A percentile compares a stretch with the other conserved stretches of the same genome.
These are phyloP conservation scores for Clitopilus hobsonii DNA, from an alignment of 768 basidiomycete species.

Conservation along the genomic window DNA sequence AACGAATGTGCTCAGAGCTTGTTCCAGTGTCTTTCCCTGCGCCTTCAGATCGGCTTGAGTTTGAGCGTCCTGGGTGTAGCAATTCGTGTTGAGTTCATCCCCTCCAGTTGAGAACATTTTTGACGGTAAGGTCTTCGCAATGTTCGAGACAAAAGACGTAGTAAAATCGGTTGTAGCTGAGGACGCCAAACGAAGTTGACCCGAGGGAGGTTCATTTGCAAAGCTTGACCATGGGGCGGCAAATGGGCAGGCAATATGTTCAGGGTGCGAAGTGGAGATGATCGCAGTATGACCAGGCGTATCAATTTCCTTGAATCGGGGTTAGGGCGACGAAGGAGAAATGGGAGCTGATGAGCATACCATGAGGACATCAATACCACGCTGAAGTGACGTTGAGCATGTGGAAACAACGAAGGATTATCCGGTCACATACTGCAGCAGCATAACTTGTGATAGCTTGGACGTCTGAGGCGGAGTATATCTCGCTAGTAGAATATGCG, in stretches of 20 bases:
- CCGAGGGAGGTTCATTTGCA: conserved; percentile 75
- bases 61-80: conserved; percentile 57
- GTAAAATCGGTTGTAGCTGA: conserved; percentile 58
- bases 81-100: conserved; percentile 69
- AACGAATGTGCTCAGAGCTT: conserved; percentile 62
- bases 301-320: conserved; percentile 65
- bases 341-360: conserved; percentile 26
- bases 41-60: conserved; percentile 52
- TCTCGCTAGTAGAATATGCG: conserved; percentile 55
- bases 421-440: conserved; percentile 47
- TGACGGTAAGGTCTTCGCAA: conserved; percentile 49
- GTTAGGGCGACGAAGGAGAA: conserved; percentile 27
- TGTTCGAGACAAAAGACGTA: conserved; percentile 42
- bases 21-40: conserved; percentile 48
- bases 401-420: conserved; percentile 7
- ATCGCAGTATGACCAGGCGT: conserved; percentile 77
- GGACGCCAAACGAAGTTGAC: conserved; percentile 73
- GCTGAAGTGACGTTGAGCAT: conserved; percentile 26
- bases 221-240: conserved; percentile 54
- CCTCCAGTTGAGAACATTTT: conserved; percentile 77
- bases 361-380: conserved; percentile 70
- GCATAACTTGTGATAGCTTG: conserved; percentile 61
- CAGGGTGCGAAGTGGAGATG: conserved; percentile 63
- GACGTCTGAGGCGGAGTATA: conserved; percentile 54
- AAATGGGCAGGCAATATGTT: conserved; percentile 64